phyloP scores from a whole-genome alignment of 768 basidiomycete species.

The Leccinum rimulosum region DNA sequence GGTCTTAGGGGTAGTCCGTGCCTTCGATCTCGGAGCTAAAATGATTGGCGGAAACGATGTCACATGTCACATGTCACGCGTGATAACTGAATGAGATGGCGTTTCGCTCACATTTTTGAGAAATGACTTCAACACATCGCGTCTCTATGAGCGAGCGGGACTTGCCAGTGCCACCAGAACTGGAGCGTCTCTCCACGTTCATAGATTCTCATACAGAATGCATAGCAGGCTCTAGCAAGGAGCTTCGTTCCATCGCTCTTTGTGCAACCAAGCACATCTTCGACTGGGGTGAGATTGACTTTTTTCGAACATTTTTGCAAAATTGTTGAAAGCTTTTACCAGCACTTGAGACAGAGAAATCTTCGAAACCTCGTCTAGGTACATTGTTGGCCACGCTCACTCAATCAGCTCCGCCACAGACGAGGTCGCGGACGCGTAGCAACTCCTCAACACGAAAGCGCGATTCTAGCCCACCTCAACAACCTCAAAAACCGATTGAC shows the following conservation, averaged over 20 bases:
- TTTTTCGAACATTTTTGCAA: constrained; percentile 4
- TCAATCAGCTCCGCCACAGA: constrained; percentile 68
- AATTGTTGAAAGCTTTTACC: constrained; percentile 1
- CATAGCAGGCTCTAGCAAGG: constrained; percentile 52
- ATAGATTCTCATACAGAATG: constrained; percentile 54
- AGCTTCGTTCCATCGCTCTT: constrained; percentile 57
- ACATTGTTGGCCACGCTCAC: constrained; percentile 66
- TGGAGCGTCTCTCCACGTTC: constrained; percentile 50
- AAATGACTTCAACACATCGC: background rate
- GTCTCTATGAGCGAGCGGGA: constrained; percentile 20
- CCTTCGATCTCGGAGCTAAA: too few species aligned
- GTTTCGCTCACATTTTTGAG: background rate
- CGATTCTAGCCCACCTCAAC: constrained; percentile 38
- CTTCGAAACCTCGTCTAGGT: constrained; percentile 62
- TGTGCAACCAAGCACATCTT: constrained; percentile 73
- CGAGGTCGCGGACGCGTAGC: constrained; percentile 60
- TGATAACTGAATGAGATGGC: background rate
- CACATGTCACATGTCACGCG: background rate
- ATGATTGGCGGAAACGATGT: background rate
- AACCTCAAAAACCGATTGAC: constrained; percentile 30
- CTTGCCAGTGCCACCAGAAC: constrained; percentile 36
- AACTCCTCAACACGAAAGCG: constrained; percentile 35
- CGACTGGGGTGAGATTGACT: constrained; percentile 57
- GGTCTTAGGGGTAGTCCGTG: background rate
- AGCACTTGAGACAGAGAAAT: constrained; percentile 68